phyloP scores from a whole-genome alignment of 306 rosid genomes.

The Vigna angularis region DNA sequence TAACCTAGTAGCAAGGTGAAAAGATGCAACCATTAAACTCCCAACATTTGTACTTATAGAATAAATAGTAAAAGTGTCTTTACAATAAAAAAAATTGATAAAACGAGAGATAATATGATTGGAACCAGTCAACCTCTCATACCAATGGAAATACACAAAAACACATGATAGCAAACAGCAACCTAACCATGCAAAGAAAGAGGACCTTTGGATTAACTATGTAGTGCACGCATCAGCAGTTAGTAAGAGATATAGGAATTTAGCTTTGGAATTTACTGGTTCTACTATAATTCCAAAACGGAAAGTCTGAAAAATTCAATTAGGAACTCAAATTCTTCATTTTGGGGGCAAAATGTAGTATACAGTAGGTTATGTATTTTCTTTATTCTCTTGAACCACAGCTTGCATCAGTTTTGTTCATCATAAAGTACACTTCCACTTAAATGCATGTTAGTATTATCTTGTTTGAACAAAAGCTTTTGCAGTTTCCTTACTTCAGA shows the following conservation, averaged over 20 bases:
- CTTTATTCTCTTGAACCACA: slow-evolving; percentile 22
- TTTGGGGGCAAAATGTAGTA: slow-evolving; percentile 1
- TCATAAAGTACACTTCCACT: not conserved
- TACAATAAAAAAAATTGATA: not conserved
- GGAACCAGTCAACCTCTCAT: slow-evolving; percentile 31
- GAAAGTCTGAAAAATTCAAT: slow-evolving; percentile 21
- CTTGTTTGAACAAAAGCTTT: not conserved
- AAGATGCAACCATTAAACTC: slow-evolving; percentile 39
- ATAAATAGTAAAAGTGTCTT: slow-evolving; percentile 20
- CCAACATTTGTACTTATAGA: slow-evolving; percentile 9
- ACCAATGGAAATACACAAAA: slow-evolving; percentile 16
- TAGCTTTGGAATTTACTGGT: slow-evolving; percentile 30
- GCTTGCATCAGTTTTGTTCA: slow-evolving; percentile 5
- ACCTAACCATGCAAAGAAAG: slow-evolving; percentile 28
- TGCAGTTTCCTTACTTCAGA: not conserved
- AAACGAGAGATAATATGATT: slow-evolving; percentile 23
- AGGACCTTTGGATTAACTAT: not conserved
- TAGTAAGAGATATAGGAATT: slow-evolving; percentile 7
- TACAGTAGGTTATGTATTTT: slow-evolving; percentile 15
- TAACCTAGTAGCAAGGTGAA: slow-evolving; percentile 60
- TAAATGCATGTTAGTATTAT: not conserved
- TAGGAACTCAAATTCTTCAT: slow-evolving; percentile 29
- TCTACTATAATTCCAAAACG: not conserved
- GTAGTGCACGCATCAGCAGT: slow-evolving; percentile 10
- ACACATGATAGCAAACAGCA: slow-evolving; percentile 30